These are phyloP conservation scores for Agrocybe pediades DNA, from an alignment of 768 basidiomycete genomes.

Conservation along the genomic window DNA sequence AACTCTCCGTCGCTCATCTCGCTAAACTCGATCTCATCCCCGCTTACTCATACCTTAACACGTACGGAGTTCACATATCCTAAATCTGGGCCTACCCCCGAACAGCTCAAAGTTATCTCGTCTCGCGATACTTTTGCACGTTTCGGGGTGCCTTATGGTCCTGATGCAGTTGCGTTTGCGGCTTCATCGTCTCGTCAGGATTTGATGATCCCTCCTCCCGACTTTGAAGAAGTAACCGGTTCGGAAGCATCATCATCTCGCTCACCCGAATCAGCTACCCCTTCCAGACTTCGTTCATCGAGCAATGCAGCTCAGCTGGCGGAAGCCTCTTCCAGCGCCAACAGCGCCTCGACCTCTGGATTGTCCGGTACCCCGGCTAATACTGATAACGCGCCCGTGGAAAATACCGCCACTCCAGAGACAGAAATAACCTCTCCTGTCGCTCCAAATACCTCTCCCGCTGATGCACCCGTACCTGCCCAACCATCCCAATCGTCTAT, in stretches of 20 bases:
- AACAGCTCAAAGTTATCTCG: conserved; percentile 68
- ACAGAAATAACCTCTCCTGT: background rate
- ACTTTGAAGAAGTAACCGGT: conserved; percentile 41
- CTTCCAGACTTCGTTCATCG: conserved; percentile 28
- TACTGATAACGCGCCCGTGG: background rate
- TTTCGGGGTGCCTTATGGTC: conserved; percentile 78
- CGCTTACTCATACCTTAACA: conserved; percentile 70
- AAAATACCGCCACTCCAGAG: background rate
- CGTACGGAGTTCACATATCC: conserved; percentile 76
- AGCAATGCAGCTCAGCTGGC: conserved; percentile 20
- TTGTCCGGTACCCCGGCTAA: background rate
- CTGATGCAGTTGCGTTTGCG: conserved; percentile 69
- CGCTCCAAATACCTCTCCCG: background rate
- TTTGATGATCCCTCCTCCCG: conserved; percentile 49
- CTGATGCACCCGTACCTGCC: background rate
- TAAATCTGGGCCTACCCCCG: conserved; percentile 60
- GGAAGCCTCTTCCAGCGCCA: background rate
- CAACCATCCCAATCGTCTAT: conserved; percentile 1
- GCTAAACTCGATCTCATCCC: conserved; percentile 72
- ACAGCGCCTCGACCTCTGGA: background rate
- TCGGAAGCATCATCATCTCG: conserved; percentile 10
- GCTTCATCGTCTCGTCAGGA: conserved; percentile 47
- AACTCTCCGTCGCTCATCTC: conserved; percentile 73
- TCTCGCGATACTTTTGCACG: conserved; percentile 64
- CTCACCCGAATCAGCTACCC: conserved; percentile 16